Conservation (phyloP, 345 rosid species). For the Rhodamnia rubescens region DNA sequence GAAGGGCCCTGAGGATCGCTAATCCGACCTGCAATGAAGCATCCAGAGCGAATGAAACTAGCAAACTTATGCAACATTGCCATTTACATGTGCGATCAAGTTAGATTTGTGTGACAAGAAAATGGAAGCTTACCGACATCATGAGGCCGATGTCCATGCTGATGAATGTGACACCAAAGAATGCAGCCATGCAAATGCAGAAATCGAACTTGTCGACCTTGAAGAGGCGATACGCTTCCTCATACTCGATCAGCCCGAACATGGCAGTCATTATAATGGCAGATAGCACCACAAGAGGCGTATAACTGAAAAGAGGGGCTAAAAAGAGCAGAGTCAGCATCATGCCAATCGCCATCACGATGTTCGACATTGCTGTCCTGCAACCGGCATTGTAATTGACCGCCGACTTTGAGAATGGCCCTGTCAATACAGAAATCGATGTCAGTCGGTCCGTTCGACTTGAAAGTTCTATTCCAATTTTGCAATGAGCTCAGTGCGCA, state of each 20-base stretch:
- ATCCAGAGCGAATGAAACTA: neutral
- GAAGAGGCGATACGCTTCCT: constrained; percentile 46
- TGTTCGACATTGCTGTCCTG: constrained; percentile 61
- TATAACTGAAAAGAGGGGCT: constrained; percentile 79
- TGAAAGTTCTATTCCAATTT: neutral
- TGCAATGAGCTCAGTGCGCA: neutral
- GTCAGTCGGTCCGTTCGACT: neutral
- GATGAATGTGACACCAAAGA: constrained; percentile 67
- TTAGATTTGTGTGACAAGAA: neutral
- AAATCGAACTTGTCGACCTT: constrained; percentile 85
- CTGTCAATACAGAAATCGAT: constrained; percentile 12
- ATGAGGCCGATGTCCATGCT: constrained; percentile 79
- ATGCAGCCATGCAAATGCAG: constrained; percentile 62
- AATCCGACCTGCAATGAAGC: constrained; percentile 28
- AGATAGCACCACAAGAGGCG: constrained; percentile 81
- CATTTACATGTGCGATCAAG: neutral
- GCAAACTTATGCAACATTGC: neutral
- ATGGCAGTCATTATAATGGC: constrained; percentile 90
- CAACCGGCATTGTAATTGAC: constrained; percentile 81
- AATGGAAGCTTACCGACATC: constrained; percentile 35
- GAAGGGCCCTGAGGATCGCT: constrained; percentile 48
- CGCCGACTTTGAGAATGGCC: constrained; percentile 92
- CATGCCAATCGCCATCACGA: constrained; percentile 79
- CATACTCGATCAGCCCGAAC: constrained; percentile 69
- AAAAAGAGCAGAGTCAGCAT: constrained; percentile 64